Evolutionary conservation across 2,329 filamentous ascomycete genomes (phyloP).

Genomic region (Neonectria magnoliae): DNA sequence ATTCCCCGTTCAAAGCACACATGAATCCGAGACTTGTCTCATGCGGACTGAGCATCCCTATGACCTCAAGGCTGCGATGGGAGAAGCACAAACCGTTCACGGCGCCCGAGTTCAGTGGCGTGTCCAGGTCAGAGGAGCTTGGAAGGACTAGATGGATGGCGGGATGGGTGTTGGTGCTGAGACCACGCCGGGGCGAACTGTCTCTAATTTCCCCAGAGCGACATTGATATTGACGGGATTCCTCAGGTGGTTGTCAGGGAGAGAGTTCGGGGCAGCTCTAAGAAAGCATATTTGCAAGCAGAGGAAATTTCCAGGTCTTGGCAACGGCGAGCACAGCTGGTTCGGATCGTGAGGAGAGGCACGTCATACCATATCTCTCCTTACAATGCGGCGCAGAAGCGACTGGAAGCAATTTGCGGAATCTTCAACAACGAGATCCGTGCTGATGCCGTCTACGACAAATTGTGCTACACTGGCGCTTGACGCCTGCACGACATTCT

Average conservation of each 20-base stretch:
- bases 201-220: not conserved
- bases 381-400: not conserved
- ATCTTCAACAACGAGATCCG: conserved; percentile 17
- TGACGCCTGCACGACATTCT: conserved; percentile 30
- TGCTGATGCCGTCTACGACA: not conserved
- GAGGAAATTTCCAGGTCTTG: not conserved
- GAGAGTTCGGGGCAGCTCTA: conserved; percentile 3
- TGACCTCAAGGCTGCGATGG: not conserved
- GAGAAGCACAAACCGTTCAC: conserved; percentile 8
- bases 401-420: not conserved
- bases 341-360: not conserved
- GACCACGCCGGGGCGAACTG: conserved; percentile 18
- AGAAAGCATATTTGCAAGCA: conserved; percentile 7
- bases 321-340: not conserved
- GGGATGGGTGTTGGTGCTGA: conserved; percentile 29
- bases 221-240: not conserved
- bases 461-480: not conserved
- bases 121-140: conserved; percentile 10
- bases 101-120: conserved; percentile 27
- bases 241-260: not conserved
- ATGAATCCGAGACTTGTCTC: not conserved
- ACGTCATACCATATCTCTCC: not conserved
- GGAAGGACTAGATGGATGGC: conserved; percentile 7
- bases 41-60: not conserved
- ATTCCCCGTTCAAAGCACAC: conserved; percentile 5